Conservation (phyloP, 2,329 filamentous ascomycete species). For the Clonostachys sp. region DNA sequence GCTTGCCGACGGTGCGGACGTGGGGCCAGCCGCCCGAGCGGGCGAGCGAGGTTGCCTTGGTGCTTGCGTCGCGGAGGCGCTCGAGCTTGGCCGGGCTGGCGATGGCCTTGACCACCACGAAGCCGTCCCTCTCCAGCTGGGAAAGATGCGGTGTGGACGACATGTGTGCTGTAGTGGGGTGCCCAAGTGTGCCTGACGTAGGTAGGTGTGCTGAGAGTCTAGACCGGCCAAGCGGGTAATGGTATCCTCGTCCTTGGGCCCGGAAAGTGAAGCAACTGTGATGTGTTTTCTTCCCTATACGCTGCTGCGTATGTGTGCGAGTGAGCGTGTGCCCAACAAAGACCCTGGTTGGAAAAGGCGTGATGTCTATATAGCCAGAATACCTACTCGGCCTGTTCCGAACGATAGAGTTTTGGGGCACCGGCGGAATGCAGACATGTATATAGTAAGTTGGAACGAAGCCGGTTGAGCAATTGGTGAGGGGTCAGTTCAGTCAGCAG, state of each 20-base stretch:
- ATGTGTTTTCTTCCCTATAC: too few relatives aligned
- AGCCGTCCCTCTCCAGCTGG: slow-evolving; percentile 66
- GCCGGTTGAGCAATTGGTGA: too few relatives aligned
- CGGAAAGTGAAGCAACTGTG: too few relatives aligned
- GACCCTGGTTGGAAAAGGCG: background rate
- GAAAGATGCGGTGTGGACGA: slow-evolving; percentile 17
- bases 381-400: too few relatives aligned
- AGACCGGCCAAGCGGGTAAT: background rate
- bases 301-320: background rate
- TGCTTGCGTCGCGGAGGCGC: slow-evolving; percentile 55
- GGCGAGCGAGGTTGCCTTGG: slow-evolving; percentile 53
- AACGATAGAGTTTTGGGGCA: too few relatives aligned
- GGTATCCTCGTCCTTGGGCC: too few relatives aligned
- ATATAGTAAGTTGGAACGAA: too few relatives aligned
- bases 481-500: too few relatives aligned
- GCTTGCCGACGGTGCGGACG: slow-evolving; percentile 80
- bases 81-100: slow-evolving; percentile 52
- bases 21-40: slow-evolving; percentile 73
- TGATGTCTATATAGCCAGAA: too few relatives aligned
- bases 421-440: too few relatives aligned
- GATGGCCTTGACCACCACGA: slow-evolving; percentile 65
- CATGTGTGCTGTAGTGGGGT: background rate
- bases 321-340: background rate
- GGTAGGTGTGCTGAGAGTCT: background rate
- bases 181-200: background rate